Percentiles rank a stretch among this genome's conserved stretches.
Conservation (phyloP, 331 rosid species). For the Acacia pycnantha region DNA sequence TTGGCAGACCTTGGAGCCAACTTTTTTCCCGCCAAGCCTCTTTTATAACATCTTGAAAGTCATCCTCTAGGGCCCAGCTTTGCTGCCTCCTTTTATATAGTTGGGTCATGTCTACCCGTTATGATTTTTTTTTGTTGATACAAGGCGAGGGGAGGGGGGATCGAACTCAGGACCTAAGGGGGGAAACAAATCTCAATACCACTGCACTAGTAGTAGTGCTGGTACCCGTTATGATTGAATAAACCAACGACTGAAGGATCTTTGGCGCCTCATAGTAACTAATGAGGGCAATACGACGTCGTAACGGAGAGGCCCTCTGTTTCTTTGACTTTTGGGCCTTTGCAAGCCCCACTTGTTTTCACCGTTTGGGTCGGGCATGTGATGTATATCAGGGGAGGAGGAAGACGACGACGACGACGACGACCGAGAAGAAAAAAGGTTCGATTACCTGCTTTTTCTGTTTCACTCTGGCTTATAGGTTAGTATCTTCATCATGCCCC, state of each 20-base stretch:
- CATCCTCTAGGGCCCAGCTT: no score
- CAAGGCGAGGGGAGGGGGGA: no score
- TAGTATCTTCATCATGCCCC: neutral
- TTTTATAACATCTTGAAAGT: no score
- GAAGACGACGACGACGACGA: neutral
- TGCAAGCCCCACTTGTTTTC: neutral
- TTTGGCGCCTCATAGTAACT: neutral
- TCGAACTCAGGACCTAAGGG: no score
- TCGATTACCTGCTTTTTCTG: neutral
- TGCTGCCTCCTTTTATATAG: neutral
- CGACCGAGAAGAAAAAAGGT: neutral
- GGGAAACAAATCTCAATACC: no score
- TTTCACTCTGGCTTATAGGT: slow-evolving; percentile 32
- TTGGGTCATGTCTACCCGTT: neutral
- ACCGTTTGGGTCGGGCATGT: neutral
- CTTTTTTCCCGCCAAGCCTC: no score
- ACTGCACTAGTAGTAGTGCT: no score
- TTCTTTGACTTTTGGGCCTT: neutral
- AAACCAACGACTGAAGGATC: neutral
- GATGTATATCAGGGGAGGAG: neutral
- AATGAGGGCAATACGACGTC: neutral
- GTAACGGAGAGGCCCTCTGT: neutral
- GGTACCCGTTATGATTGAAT: neutral
- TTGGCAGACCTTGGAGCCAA: no score
- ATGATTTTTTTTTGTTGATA: no score